phyloP scores from a whole-genome alignment of 192 early-diverging fungal genomes.

The Coemansia furcata region DNA sequence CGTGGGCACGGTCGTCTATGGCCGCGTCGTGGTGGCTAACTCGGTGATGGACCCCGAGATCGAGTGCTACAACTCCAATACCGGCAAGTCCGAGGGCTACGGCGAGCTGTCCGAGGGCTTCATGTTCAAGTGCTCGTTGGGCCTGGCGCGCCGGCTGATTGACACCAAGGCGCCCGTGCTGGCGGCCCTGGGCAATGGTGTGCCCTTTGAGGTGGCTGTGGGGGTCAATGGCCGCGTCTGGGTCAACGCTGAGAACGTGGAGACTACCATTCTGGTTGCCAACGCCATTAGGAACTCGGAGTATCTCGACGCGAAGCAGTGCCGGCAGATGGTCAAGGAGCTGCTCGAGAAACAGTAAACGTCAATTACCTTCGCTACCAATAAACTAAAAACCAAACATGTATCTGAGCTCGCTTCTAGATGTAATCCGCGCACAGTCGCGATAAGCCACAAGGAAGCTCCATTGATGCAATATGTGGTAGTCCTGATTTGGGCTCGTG shows the following conservation, averaged over 20 bases:
- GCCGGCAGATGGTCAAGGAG: constrained; percentile 55
- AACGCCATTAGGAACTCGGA: constrained; percentile 78
- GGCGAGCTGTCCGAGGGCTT: constrained; percentile 85
- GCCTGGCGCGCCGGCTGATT: constrained; percentile 61
- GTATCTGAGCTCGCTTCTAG: neutral
- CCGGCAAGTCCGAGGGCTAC: constrained; percentile 83
- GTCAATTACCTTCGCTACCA: neutral
- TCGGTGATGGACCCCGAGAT: constrained; percentile 97
- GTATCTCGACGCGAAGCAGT: constrained; percentile 59
- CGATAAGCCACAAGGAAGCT: neutral
- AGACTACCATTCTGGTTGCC: constrained; percentile 62
- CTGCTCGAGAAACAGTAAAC: constrained; percentile 33
- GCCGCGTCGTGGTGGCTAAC: constrained; percentile 80
- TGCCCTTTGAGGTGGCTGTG: constrained; percentile 86
- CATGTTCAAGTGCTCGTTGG: constrained; percentile 78
- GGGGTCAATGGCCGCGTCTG: constrained; percentile 96
- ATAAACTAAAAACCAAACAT: too few relatives aligned
- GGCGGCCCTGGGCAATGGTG: constrained; percentile 60
- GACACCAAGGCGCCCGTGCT: constrained; percentile 72
- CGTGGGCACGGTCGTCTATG: constrained; percentile 79
- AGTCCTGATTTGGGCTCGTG: neutral
- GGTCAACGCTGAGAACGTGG: constrained; percentile 68
- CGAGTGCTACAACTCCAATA: constrained; percentile 81
- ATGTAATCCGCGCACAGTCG: neutral
- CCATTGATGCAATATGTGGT: neutral